phyloP scores from a whole-genome alignment of 2,329 filamentous ascomycete species.

The Colletotrichum costaricense region DNA sequence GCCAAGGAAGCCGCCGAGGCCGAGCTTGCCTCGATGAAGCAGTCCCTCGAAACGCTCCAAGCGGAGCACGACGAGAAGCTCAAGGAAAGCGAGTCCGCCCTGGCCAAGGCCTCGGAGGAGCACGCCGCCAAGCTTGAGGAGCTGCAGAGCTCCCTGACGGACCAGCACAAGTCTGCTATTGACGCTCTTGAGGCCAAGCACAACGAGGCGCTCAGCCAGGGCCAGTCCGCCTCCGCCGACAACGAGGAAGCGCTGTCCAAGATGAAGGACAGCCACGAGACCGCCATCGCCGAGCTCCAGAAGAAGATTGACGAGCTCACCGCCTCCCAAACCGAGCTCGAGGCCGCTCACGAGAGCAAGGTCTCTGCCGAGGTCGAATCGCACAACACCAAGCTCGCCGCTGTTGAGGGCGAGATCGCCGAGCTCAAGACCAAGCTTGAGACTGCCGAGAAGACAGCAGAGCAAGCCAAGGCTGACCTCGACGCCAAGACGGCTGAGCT shows the following conservation, averaged over 20 bases:
- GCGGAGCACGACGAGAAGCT: constrained; percentile 53
- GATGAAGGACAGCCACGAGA: constrained; percentile 62
- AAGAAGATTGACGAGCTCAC: constrained; percentile 65
- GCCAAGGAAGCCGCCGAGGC: constrained; percentile 61
- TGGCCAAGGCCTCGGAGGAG: constrained; percentile 56
- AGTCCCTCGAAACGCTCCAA: constrained; percentile 60
- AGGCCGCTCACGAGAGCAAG: constrained; percentile 57
- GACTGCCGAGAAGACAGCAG: constrained; percentile 57
- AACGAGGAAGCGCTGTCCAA: constrained; percentile 63
- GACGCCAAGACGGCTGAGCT: constrained; percentile 55
- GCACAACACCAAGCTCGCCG: constrained; percentile 57
- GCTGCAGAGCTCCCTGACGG: constrained; percentile 59
- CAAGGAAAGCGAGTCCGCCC: constrained; percentile 49
- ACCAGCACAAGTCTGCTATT: constrained; percentile 62
- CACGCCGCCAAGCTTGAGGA: constrained; percentile 61
- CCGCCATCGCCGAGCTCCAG: constrained; percentile 60
- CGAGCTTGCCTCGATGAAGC: constrained; percentile 61
- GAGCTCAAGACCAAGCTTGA: constrained; percentile 62
- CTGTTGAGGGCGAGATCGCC: constrained; percentile 63
- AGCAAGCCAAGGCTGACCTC: constrained; percentile 55
- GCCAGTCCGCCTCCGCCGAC: constrained; percentile 54
- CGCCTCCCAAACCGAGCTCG: constrained; percentile 57
- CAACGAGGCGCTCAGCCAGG: constrained; percentile 60
- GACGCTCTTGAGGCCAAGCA: constrained; percentile 65
- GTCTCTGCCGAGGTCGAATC: constrained; percentile 57